Percentiles rank a stretch among this genome's conserved stretches.
Evolutionary conservation across 352 stramenopile genomes (phyloP).

Genomic region (Phytophthora constricta): DNA sequence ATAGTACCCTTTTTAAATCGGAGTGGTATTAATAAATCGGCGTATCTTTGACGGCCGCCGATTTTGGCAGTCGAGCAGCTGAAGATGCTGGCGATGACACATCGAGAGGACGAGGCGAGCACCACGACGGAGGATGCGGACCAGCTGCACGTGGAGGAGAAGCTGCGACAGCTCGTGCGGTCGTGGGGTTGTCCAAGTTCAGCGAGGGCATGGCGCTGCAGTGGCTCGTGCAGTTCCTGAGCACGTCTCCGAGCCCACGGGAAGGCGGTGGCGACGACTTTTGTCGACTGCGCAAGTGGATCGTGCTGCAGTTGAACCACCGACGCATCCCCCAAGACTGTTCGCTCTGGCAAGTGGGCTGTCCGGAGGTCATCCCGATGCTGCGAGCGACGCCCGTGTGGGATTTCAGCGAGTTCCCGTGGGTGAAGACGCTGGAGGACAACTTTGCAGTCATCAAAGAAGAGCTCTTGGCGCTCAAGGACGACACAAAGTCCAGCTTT

Average conservation of each 20-base stretch:
- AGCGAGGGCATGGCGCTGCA: conserved; percentile 70
- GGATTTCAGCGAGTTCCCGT: conserved; percentile 52
- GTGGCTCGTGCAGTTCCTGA: conserved; percentile 56
- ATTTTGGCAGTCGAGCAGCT: too few relatives aligned
- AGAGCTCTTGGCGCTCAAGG: conserved; percentile 63
- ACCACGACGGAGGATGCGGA: neutral
- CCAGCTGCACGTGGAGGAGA: conserved; percentile 33
- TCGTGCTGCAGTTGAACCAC: conserved; percentile 74
- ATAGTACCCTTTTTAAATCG: neutral
- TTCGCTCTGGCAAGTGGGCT: conserved; percentile 69
- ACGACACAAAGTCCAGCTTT: conserved; percentile 52
- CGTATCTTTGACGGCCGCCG: neutral
- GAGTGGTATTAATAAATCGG: neutral
- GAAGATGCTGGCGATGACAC: neutral
- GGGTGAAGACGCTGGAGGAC: conserved; percentile 52
- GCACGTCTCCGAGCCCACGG: neutral
- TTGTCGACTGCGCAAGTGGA: conserved; percentile 61
- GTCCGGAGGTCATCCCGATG: conserved; percentile 63
- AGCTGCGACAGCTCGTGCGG: conserved; percentile 52
- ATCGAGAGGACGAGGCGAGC: neutral
- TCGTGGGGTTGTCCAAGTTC: conserved; percentile 74
- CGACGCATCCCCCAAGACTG: conserved; percentile 32
- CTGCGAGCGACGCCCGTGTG: conserved; percentile 60
- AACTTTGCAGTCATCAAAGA: conserved; percentile 61
- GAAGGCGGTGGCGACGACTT: conserved; percentile 26